These are phyloP conservation scores for Spinellus fusiger DNA, from an alignment of 192 early-diverging fungal genomes.

Conservation along the genomic window DNA sequence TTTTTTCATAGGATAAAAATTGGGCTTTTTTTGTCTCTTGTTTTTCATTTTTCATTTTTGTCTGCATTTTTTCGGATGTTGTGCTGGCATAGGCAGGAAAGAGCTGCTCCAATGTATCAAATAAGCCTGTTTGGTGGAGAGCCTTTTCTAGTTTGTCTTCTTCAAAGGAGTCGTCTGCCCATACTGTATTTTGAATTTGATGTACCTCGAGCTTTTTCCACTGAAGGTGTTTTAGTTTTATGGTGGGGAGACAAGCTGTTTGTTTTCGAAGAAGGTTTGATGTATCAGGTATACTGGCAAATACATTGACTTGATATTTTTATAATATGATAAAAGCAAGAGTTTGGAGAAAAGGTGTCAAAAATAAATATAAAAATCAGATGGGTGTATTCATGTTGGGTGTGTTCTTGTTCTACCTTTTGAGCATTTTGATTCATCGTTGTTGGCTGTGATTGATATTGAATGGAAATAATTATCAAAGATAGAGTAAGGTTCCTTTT, in stretches of 20 bases:
- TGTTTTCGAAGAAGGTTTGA: not conserved
- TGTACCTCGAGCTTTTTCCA: slow-evolving; percentile 27
- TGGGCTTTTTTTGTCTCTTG: slow-evolving; percentile 49
- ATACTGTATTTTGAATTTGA: slow-evolving; percentile 20
- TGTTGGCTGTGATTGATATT: too few species aligned
- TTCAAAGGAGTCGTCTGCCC: slow-evolving; percentile 2
- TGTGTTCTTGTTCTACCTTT: too few species aligned
- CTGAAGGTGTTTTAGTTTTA: slow-evolving; percentile 26
- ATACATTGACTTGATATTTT: not conserved
- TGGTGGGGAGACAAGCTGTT: not conserved
- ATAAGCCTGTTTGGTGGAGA: slow-evolving; percentile 47
- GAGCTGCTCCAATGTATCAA: slow-evolving; percentile 56
- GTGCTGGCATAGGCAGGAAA: slow-evolving; percentile 59
- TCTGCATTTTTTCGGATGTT: slow-evolving; percentile 32
- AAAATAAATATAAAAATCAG: too few species aligned
- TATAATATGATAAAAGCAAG: not conserved
- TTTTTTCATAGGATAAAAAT: slow-evolving; percentile 60
- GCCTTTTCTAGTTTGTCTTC: slow-evolving; percentile 18
- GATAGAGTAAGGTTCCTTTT: too few species aligned
- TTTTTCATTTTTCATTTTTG: slow-evolving; percentile 41
- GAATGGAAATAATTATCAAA: not conserved
- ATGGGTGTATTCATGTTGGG: too few species aligned
- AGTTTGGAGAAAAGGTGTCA: too few species aligned
- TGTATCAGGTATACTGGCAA: not conserved
- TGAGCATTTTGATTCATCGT: too few species aligned